A percentile compares a stretch with the other conserved stretches of the same genome.
Evolutionary conservation across 1,284 basidiomycete genomes (phyloP).

Genomic region (Leccinum subspadiceum): DNA sequence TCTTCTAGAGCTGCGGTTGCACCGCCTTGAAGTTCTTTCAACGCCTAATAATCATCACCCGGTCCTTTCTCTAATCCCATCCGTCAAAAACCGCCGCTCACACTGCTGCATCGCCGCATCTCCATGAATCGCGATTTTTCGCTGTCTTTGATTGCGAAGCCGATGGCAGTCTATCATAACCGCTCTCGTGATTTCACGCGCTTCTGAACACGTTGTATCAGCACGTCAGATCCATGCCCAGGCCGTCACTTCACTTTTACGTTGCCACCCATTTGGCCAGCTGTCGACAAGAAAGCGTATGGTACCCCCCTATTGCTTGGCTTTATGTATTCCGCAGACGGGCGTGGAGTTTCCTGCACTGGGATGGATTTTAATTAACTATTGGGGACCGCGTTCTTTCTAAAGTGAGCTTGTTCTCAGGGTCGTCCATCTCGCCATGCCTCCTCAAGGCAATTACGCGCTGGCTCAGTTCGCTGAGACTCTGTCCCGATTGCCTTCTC

Average conservation of each 20-base stretch:
- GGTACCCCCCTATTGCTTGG: conserved; percentile 31
- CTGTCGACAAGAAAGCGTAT: conserved; percentile 31
- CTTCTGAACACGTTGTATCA: conserved; percentile 37
- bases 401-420: conserved; percentile 26
- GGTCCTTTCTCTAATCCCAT: conserved; percentile 5
- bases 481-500: conserved; percentile 30
- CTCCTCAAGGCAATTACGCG: conserved; percentile 37
- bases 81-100: conserved; percentile 15
- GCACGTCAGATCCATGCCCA: conserved; percentile 36
- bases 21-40: not conserved
- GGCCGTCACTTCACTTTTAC: conserved; percentile 33
- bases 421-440: conserved; percentile 31
- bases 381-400: conserved; percentile 24
- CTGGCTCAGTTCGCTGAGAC: conserved; percentile 37
- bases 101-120: conserved; percentile 14
- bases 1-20: conserved; percentile 3
- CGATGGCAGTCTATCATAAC: conserved; percentile 35
- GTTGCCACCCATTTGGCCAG: conserved; percentile 27
- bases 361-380: conserved; percentile 37
- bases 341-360: conserved; percentile 33
- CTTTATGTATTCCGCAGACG: conserved; percentile 38
- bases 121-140: conserved; percentile 24
- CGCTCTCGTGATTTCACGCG: conserved; percentile 36
- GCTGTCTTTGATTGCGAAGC: conserved; percentile 27
- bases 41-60: too few species aligned